Percentiles rank a stretch among this genome's conserved stretches.
phyloP scores from a whole-genome alignment of 148 eudicot species.

The Nepenthes gracilis region DNA sequence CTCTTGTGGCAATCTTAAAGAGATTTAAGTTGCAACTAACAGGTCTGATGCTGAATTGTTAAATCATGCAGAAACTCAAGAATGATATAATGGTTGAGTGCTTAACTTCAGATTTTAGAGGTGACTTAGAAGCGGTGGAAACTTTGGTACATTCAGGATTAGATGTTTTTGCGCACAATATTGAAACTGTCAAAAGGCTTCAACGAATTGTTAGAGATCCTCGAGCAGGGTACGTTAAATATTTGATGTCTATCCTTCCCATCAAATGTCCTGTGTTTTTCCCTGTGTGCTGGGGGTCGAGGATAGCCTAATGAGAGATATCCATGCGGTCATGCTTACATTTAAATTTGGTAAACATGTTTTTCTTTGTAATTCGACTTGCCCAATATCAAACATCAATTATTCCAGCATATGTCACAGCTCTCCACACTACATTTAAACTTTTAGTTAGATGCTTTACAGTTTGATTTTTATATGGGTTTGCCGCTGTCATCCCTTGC shows the following conservation, averaged over 20 bases:
- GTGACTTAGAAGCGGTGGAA: slow-evolving; percentile 75
- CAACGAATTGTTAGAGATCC: slow-evolving; percentile 96
- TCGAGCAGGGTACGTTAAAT: slow-evolving; percentile 71
- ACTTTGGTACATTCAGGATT: slow-evolving; percentile 82
- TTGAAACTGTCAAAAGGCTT: slow-evolving; percentile 86
- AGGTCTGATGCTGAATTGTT: slow-evolving; percentile 14
- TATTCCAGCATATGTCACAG: too few relatives aligned
- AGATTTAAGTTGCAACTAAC: not conserved
- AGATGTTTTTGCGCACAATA: slow-evolving; percentile 95
- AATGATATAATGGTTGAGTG: slow-evolving; percentile 89
- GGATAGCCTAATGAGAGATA: too few relatives aligned
- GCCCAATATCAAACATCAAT: too few relatives aligned
- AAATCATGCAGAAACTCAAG: slow-evolving; percentile 51
- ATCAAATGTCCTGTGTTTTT: not conserved
- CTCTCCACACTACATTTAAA: too few relatives aligned
- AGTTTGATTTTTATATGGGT: too few relatives aligned
- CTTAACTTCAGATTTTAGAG: slow-evolving; percentile 90
- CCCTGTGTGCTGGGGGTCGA: not conserved
- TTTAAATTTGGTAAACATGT: too few relatives aligned
- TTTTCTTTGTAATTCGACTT: too few relatives aligned
- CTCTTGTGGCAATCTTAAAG: not conserved
- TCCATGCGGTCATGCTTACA: too few relatives aligned
- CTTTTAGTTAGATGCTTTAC: too few relatives aligned
- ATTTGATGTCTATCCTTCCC: not conserved
- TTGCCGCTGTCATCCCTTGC: too few relatives aligned